Evolutionary conservation across 2,329 filamentous ascomycete genomes (phyloP).

Genomic region (Fonsecaea nubica): DNA sequence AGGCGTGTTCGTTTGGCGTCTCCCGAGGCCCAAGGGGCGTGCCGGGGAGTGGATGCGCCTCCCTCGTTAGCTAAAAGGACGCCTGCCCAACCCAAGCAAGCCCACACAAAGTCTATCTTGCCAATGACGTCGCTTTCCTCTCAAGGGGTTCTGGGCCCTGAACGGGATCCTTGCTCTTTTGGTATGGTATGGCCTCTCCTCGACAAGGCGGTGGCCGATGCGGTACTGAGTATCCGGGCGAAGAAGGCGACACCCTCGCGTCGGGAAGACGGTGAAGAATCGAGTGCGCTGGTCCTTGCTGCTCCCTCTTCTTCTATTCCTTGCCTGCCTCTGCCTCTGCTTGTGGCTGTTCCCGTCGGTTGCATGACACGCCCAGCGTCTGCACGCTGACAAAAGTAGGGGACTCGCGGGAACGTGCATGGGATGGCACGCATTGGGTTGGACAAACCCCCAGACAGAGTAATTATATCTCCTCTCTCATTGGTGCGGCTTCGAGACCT

Average conservation of each 20-base stretch:
- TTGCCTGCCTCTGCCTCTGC: not conserved
- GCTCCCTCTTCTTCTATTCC: conserved; percentile 10
- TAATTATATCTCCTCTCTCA: conserved; percentile 20
- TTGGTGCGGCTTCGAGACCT: conserved; percentile 3
- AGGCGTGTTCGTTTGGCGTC: conserved; percentile 2
- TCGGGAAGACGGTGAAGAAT: not conserved
- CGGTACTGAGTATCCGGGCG: not conserved
- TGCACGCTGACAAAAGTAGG: conserved; percentile 30
- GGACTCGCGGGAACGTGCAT: conserved; percentile 22
- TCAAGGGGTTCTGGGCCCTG: conserved; percentile 21
- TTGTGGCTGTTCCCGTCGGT: conserved; percentile 10
- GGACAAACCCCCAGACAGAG: conserved; percentile 7
- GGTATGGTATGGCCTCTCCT: not conserved
- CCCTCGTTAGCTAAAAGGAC: conserved; percentile 20
- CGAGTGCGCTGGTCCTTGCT: not conserved
- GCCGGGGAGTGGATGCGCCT: conserved; percentile 17
- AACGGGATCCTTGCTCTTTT: conserved; percentile 1
- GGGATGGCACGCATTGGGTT: conserved; percentile 15
- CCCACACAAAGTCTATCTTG: conserved; percentile 14
- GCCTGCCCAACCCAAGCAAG: conserved; percentile 4
- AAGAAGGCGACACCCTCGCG: not conserved
- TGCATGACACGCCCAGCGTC: conserved; percentile 21
- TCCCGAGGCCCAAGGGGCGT: not conserved
- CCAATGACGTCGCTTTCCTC: conserved; percentile 17
- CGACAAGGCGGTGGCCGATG: conserved; percentile 8